phyloP scores from a whole-genome alignment of 2,329 filamentous ascomycete species.

The Albifimbria verrucaria region DNA sequence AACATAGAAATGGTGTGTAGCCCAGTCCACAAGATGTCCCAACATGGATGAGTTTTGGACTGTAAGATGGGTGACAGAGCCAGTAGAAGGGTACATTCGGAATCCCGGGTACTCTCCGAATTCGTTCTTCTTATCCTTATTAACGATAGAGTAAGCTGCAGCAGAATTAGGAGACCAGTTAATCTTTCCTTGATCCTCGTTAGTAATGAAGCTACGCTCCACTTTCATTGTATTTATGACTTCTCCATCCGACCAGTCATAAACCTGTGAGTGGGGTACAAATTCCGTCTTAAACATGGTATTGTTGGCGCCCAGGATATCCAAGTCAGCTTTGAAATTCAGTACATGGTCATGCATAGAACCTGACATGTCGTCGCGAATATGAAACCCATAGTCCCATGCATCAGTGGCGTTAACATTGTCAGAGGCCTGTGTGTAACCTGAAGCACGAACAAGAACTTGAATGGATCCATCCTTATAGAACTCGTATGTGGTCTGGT shows the following conservation, averaged over 20 bases:
- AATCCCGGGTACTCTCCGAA: constrained; percentile 49
- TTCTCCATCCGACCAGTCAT: constrained; percentile 44
- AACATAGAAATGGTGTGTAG: constrained; percentile 46
- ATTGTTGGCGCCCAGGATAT: constrained; percentile 44
- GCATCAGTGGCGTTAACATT: constrained; percentile 47
- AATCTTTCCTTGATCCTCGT: constrained; percentile 38
- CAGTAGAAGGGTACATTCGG: neutral
- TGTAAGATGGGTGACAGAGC: constrained; percentile 34
- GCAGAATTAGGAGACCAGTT: constrained; percentile 45
- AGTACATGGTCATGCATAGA: constrained; percentile 53
- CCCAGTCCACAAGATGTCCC: constrained; percentile 41
- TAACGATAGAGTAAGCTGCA: constrained; percentile 46
- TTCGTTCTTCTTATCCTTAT: constrained; percentile 43
- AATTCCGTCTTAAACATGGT: constrained; percentile 32
- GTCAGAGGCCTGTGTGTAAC: constrained; percentile 44
- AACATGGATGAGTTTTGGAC: constrained; percentile 44
- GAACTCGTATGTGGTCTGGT: constrained; percentile 46
- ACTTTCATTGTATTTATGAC: constrained; percentile 49
- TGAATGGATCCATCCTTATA: constrained; percentile 48
- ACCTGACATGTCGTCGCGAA: constrained; percentile 42
- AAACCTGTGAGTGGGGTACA: constrained; percentile 28
- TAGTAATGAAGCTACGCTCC: constrained; percentile 34
- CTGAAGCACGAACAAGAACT: constrained; percentile 23
- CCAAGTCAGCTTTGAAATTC: constrained; percentile 51
- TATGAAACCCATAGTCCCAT: constrained; percentile 44